A percentile compares a stretch with the other conserved stretches of the same genome.
phyloP scores from a whole-genome alignment of 306 rosid genomes.

The Argentina anserina region DNA sequence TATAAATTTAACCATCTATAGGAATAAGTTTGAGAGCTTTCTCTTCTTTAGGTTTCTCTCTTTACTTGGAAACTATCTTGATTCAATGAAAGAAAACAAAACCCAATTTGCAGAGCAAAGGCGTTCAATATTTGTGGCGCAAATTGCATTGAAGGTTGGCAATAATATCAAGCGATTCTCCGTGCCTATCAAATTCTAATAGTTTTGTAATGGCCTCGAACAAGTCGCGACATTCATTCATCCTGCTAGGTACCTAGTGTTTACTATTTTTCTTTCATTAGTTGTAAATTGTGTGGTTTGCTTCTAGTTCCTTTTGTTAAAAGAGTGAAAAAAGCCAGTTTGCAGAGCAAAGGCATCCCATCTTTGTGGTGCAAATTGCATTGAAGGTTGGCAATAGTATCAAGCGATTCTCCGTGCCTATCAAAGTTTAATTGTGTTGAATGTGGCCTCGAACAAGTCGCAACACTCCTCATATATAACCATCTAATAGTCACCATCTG shows the following conservation, averaged over 20 bases:
- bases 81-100: too few relatives aligned
- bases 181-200: neutral
- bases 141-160: constrained; percentile 9
- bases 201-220: neutral
- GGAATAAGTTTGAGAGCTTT: neutral
- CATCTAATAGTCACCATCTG: neutral
- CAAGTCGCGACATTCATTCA: neutral
- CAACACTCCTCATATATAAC: too few relatives aligned
- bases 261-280: neutral
- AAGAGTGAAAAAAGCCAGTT: neutral
- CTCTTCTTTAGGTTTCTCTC: neutral
- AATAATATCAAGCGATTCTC: neutral
- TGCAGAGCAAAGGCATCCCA: neutral
- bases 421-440: neutral
- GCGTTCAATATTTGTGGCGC: neutral
- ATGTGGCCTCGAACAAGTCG: constrained; percentile 7
- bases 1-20: neutral
- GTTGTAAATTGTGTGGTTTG: neutral
- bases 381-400: neutral
- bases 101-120: neutral
- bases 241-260: neutral
- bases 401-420: neutral
- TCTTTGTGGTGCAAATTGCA: neutral
- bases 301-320: too few relatives aligned
- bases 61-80: neutral